These are phyloP conservation scores for Macroventuria anomochaeta DNA, from an alignment of 2,329 filamentous ascomycete genomes.

Conservation along the genomic window DNA sequence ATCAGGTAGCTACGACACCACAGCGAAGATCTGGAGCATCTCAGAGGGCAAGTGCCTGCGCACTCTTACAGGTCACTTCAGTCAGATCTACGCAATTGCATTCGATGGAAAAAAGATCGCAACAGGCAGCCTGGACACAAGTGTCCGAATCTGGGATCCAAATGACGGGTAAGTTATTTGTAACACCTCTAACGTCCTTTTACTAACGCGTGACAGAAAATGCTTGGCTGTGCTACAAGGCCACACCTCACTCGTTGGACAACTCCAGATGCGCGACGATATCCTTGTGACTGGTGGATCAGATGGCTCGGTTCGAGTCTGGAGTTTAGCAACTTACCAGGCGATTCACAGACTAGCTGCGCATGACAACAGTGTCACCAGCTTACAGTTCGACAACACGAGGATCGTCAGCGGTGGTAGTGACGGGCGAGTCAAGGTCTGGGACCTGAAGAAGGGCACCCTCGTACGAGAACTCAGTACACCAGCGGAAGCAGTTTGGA, in stretches of 20 bases:
- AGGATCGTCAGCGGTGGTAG: slow-evolving; percentile 95
- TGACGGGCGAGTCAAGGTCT: slow-evolving; percentile 97
- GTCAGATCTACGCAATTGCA: slow-evolving; percentile 97
- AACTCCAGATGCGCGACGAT: slow-evolving; percentile 93
- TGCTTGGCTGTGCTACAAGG: slow-evolving; percentile 93
- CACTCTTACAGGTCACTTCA: slow-evolving; percentile 92
- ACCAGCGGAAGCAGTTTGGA: slow-evolving; percentile 94
- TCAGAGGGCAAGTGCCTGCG: slow-evolving; percentile 91
- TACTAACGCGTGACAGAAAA: slow-evolving; percentile 52
- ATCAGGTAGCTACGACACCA: slow-evolving; percentile 98
- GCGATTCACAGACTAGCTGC: slow-evolving; percentile 94
- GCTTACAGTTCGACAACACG: slow-evolving; percentile 94
- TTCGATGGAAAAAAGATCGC: slow-evolving; percentile 94
- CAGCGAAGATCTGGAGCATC: slow-evolving; percentile 96
- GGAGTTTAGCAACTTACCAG: slow-evolving; percentile 89
- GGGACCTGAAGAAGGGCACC: slow-evolving; percentile 91
- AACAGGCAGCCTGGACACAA: slow-evolving; percentile 94
- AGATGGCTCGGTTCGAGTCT: slow-evolving; percentile 93
- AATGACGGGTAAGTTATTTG: slow-evolving; percentile 72
- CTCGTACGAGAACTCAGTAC: slow-evolving; percentile 89
- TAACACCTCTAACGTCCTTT: slow-evolving; percentile 18
- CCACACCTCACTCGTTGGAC: slow-evolving; percentile 94
- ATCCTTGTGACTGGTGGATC: slow-evolving; percentile 95
- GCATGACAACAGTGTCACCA: slow-evolving; percentile 98
- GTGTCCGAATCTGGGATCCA: slow-evolving; percentile 95